These are phyloP conservation scores for Nicotiana attenuata DNA, from an alignment of 257 asterid genomes.

Conservation along the genomic window DNA sequence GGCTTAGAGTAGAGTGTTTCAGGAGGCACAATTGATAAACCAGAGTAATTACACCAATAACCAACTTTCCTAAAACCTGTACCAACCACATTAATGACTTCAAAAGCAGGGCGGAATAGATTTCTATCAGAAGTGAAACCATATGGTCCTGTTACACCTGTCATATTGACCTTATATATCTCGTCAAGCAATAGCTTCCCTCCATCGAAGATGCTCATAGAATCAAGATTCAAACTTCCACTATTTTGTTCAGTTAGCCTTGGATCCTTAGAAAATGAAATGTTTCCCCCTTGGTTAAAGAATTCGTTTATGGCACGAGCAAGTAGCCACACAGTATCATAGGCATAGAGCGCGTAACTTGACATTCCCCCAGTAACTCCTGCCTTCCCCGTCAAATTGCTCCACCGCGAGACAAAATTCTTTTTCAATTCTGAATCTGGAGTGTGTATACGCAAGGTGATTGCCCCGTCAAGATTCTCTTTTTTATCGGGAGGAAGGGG, in stretches of 20 bases:
- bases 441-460: constrained; percentile 36
- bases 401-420: constrained; percentile 42
- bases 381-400: constrained; percentile 17
- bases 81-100: constrained; percentile 54
- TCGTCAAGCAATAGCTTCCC: constrained; percentile 32
- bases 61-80: constrained; percentile 36
- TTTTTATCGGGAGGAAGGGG: constrained; percentile 14
- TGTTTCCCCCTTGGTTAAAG: constrained; percentile 30
- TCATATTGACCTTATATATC: constrained; percentile 41
- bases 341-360: constrained; percentile 45
- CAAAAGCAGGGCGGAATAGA: constrained; percentile 45
- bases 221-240: constrained; percentile 25
- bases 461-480: constrained; percentile 42
- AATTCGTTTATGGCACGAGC: constrained; percentile 53
- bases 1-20: constrained; percentile 31
- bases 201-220: constrained; percentile 43
- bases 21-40: constrained; percentile 45
- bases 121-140: constrained; percentile 34
- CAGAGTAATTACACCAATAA: constrained; percentile 56
- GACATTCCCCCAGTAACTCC: constrained; percentile 24
- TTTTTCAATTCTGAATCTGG: constrained; percentile 34
- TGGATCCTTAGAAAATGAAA: constrained; percentile 42
- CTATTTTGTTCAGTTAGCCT: constrained; percentile 15
- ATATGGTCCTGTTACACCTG: constrained; percentile 50
- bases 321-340: constrained; percentile 63